Percentiles rank a stretch among this genome's conserved stretches.
Conservation (phyloP, 2,329 filamentous ascomycete species). For the Apiospora hydei region DNA sequence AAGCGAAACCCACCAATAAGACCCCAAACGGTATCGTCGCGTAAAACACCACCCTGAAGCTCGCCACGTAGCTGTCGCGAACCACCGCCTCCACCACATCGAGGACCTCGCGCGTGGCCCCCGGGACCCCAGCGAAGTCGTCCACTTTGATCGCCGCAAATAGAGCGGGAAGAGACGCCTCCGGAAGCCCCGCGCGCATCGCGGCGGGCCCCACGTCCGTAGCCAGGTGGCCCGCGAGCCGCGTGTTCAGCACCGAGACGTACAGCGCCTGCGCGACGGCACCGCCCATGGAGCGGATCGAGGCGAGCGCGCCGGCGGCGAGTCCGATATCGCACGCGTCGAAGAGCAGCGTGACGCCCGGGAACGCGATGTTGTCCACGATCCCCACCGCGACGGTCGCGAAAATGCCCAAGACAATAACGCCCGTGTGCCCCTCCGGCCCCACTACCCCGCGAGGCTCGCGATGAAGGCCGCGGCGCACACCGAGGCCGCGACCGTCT, state of each 20-base stretch:
- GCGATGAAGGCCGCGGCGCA: slow-evolving; percentile 45
- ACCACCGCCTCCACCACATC: slow-evolving; percentile 44
- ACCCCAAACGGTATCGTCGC: slow-evolving; percentile 44
- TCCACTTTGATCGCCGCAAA: neutral
- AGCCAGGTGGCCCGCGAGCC: slow-evolving; percentile 44
- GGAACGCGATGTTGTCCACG: slow-evolving; percentile 50
- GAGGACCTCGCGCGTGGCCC: slow-evolving; percentile 44
- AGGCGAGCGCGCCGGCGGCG: slow-evolving; percentile 52
- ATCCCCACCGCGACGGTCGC: slow-evolving; percentile 44
- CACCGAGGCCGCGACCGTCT: slow-evolving; percentile 42
- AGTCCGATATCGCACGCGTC: slow-evolving; percentile 56
- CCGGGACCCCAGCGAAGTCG: neutral
- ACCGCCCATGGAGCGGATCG: slow-evolving; percentile 52
- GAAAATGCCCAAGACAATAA: slow-evolving; percentile 44
- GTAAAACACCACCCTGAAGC: slow-evolving; percentile 53
- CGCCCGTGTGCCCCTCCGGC: slow-evolving; percentile 36
- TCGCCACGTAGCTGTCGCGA: slow-evolving; percentile 47
- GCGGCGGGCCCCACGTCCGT: slow-evolving; percentile 45
- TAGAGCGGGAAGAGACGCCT: slow-evolving; percentile 41
- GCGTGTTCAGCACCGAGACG: slow-evolving; percentile 45
- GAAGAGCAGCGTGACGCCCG: slow-evolving; percentile 53
- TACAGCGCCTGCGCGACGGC: slow-evolving; percentile 48
- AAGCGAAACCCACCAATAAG: slow-evolving; percentile 45
- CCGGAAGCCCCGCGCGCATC: slow-evolving; percentile 45
- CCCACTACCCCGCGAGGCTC: slow-evolving; percentile 39